Base-by-base conservation (phyloP, 768 basidiomycete genomes). In the Rickenella mellea region DNA sequence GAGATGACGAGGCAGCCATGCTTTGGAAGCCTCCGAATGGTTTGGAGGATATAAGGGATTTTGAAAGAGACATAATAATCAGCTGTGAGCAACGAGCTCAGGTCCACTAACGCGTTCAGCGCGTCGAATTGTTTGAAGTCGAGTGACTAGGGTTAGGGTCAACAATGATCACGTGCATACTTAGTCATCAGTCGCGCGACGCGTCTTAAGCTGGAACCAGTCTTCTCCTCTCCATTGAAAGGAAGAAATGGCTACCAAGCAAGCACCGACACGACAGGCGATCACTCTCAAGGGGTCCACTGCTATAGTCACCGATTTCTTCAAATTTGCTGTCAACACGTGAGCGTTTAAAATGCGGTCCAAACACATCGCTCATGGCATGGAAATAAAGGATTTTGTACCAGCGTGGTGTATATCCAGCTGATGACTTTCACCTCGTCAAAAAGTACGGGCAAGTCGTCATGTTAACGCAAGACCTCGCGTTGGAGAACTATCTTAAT, bases 281-380 rank as follows among this genome's bases (percentile, higher is more conserved):
- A 94, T 98, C 51, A 93, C 89, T 1, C 82, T 99, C 62, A 96
- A 97, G 55, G 96, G 96, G 2, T 94, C 91, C 0, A 90, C 91
- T 2, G 73, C 78, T 29, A 73, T 97, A 15, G 94, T 98, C 43
- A 94, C 91, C 0, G 96, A 99, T 54, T 98, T 99, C 72, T 98
- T 99, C 73, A 97, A 97, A 67, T 98, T 92, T 63, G 86, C 89
- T n/a, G 90, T 91, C 51, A 96, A 96, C 68, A 92, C 85, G 91
- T 92, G 55, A 36, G 33, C 8, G 24, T 22, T 22, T 17, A 36
- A 15, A 7, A 19, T 22, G 10, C 33, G 10, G 33, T 11, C 9
- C 11, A 10, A 9, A 17, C 33, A 36, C 19, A 50, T 44, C 45
- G 33, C 42, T 30, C 32, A 14, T 32, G 20, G 38, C 32, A 25